These are phyloP conservation scores for Cladosporium sp. DNA, from an alignment of 2,329 filamentous ascomycete genomes.

Conservation along the genomic window DNA sequence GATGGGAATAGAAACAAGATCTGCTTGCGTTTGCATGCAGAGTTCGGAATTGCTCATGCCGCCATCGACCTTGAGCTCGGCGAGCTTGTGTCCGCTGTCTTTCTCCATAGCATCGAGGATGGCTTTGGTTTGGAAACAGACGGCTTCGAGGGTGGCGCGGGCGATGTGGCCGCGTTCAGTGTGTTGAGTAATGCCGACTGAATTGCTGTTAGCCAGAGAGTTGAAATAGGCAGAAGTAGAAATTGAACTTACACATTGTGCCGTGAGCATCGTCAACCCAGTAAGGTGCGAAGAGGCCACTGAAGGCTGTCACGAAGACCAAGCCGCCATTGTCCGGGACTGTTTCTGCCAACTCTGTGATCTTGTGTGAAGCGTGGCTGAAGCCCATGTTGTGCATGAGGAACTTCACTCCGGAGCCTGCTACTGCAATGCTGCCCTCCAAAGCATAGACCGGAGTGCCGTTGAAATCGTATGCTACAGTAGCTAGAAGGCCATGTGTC, in stretches of 20 bases:
- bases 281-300: conserved; percentile 85
- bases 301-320: conserved; percentile 84
- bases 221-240: too few relatives aligned
- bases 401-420: conserved; percentile 56
- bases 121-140: conserved; percentile 87
- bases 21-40: conserved; percentile 87
- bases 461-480: conserved; percentile 80
- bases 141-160: conserved; percentile 83
- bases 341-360: conserved; percentile 60
- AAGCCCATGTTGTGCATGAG: conserved; percentile 57
- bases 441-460: conserved; percentile 69
- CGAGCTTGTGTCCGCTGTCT: conserved; percentile 72
- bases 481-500: conserved; percentile 75
- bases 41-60: conserved; percentile 86
- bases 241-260: conserved; percentile 62
- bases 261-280: conserved; percentile 93
- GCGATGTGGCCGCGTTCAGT: conserved; percentile 83
- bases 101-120: conserved; percentile 89
- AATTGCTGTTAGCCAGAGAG: not conserved
- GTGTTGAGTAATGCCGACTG: conserved; percentile 50
- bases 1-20: conserved; percentile 78
- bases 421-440: conserved; percentile 76
- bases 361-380: conserved; percentile 59
- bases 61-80: conserved; percentile 76
- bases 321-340: conserved; percentile 77